Evolutionary conservation across 129 eudicot species (phyloP), one percentile per base, ranked within the genome.

Genomic region (Deinandra increscens): DNA sequence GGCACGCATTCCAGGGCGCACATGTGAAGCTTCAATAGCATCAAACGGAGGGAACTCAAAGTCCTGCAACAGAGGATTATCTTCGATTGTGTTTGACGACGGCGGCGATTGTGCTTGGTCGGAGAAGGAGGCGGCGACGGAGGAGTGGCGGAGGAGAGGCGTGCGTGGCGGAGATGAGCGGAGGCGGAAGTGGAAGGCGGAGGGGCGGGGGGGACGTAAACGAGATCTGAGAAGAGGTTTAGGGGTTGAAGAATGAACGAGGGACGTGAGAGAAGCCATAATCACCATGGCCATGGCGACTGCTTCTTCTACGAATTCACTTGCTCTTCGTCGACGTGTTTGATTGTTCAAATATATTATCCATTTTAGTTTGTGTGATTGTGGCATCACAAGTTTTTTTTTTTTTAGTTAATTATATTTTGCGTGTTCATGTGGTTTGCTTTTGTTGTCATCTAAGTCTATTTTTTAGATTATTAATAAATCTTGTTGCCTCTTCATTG

Each of bases 41-140:
- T 92, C 98, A 74, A 84, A 91, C 10, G 96, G 98, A 11, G 98
- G 98, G 67, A 92, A 92, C 34, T 79, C 75, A 39, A 92, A 92
- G 68, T 86, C 95, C 78, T 76, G 73, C 65, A 92, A 44, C 0
- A 92, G 80, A 34, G 96, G 96, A 80, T 89, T 89, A 4, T 48
- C 74, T 1, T 62, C 55, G 61, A 42, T 44, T 46, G 33, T 13
- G 4, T 60, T 63, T 9, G 81, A 11, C 51, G 67, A 48, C 9
- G 72, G 56, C 6, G 72, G 56, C 6, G 76, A 10, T 20, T 22
- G 68, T 3, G 23, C 3, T 42, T 53, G 68, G 19, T 37, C 78
- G 53, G 70, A 73, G 15, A 60, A 62, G 43, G 26, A 71, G 17
- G 87, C 49, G 1, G 54, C 10, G 63, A 33, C 22, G 34, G 62